Conservation (phyloP, 129 eudicot species). For the Glebionis coronaria region DNA sequence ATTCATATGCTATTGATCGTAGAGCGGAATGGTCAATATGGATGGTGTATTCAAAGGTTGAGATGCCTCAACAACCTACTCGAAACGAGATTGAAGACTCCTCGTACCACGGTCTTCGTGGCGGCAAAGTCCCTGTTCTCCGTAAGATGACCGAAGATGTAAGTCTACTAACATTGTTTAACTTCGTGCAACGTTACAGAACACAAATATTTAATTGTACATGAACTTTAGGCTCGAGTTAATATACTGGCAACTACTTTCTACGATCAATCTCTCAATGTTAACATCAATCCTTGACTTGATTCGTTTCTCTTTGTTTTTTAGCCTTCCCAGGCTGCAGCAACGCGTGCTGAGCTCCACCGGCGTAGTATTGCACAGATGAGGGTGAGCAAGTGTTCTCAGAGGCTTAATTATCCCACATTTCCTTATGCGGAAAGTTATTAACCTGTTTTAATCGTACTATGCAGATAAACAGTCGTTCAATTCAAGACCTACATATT, state of each 20-base stretch:
- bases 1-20: slow-evolving; percentile 82
- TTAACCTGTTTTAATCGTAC: slow-evolving; percentile 7
- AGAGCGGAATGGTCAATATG: slow-evolving; percentile 99
- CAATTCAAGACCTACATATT: slow-evolving; percentile 89
- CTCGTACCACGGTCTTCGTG: slow-evolving; percentile 46
- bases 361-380: slow-evolving; percentile 97
- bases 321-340: slow-evolving; percentile 95
- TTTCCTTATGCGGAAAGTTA: background rate
- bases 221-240: background rate
- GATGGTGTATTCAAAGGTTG: slow-evolving; percentile 96
- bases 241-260: slow-evolving; percentile 1
- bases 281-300: slow-evolving; percentile 1
- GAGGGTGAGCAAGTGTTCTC: slow-evolving; percentile 61
- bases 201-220: background rate
- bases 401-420: slow-evolving; percentile 16
- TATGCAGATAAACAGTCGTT: slow-evolving; percentile 83
- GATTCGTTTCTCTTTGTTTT: slow-evolving; percentile 13
- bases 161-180: slow-evolving; percentile 24
- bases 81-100: slow-evolving; percentile 60
- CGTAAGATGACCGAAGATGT: slow-evolving; percentile 83
- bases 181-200: slow-evolving; percentile 12
- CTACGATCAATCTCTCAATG: slow-evolving; percentile 8
- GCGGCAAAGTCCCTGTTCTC: slow-evolving; percentile 54
- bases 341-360: slow-evolving; percentile 95
- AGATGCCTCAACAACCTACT: slow-evolving; percentile 84